phyloP scores from a whole-genome alignment of 345 rosid genomes.

The sweet orange (Citrus sinensis) region DVS_A1.0 CM039164.1:3077501-3078000 shows the following conservation, averaged over 20 bases:
- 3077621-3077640: background rate
- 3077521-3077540: no score
- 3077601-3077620: background rate
- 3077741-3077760: background rate
- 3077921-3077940: no score
- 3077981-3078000: no score
- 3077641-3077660: background rate
- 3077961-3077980: no score
- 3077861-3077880: constrained; percentile 14
- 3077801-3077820: background rate
- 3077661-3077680: no score
- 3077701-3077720: background rate
- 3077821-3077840: background rate
- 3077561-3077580: background rate
- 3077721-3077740: background rate
- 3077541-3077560: background rate
- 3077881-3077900: background rate
- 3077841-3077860: constrained; percentile 11
- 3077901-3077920: no score
- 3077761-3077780: background rate
- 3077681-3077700: background rate
- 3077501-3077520: no score
- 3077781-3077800: background rate
- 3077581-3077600: background rate
- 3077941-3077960: no score